Evolutionary conservation across 345 rosid species (phyloP), one percentile per base, ranked within the genome.

Genomic region (Lepidium aucheri): DNA sequence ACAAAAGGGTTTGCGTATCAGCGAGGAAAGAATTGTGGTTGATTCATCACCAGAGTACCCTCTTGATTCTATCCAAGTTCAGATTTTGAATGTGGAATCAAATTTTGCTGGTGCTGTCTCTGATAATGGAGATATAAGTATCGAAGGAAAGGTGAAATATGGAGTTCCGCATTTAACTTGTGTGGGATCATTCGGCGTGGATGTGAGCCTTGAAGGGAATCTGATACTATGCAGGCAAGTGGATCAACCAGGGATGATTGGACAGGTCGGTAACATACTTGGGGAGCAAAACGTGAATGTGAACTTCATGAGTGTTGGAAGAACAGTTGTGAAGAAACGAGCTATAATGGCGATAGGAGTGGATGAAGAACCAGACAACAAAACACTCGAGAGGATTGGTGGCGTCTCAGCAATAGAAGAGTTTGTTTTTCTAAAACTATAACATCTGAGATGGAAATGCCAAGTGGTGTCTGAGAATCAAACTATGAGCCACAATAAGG

Each of bases 331-430:
- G 44, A 76, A 82, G 80, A 86, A 78, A 60, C 81, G 79, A 20
- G 97, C 90, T 10, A 81, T 90, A 10, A 90, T 90, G 97, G 97
- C 95, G 0, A 90, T 90, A 7, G 97, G 95, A 3, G 95, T 87
- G 4, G 97, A 90, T 65, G 97, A 90, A 68, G 92, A 84, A 46
- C 90, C 97, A n/a, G 62, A 53, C 30, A 70, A 65, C 38, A 86
- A 81, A 36, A 67, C 91, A 18, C 85, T 90, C 8, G 68, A 57
- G 63, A 73, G 47, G 68, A 84, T 85, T 13, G 95, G 97, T 0
- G 61, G 79, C 1, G 95, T 90, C 7, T 68, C 79, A 1, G 92
- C 95, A 0, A 58, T 90, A 18, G 86, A 87, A 63, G 97, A 90
- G 79, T 87, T 90, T 65, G 95, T 85, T 67, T 84, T 90, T 82